Conservation (phyloP, 2,329 filamentous ascomycete genomes). For the Ceratocystis destructans region DNA sequence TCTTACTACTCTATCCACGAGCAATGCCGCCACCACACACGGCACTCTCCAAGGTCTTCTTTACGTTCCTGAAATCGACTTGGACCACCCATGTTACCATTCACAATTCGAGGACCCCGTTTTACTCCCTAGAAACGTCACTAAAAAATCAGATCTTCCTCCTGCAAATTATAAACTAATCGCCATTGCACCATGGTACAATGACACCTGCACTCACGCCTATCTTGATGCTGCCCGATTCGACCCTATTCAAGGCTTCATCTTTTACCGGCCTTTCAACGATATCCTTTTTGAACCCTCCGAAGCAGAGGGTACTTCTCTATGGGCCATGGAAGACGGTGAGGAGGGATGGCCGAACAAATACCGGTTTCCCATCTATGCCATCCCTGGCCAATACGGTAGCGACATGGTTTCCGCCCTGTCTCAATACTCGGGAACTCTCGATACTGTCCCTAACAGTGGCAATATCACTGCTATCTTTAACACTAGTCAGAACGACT, state of each 20-base stretch:
- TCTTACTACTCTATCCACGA: conserved; percentile 63
- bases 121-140: conserved; percentile 62
- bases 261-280: conserved; percentile 48
- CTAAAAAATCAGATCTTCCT: conserved; percentile 55
- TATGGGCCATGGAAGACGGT: conserved; percentile 59
- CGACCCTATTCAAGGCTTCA: conserved; percentile 47
- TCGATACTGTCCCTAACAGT: conserved; percentile 47
- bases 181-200: conserved; percentile 78
- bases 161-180: conserved; percentile 58
- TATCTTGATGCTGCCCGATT: conserved; percentile 51
- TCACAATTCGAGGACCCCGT: conserved; percentile 35
- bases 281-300: conserved; percentile 26
- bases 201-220: conserved; percentile 53
- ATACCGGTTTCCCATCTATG: conserved; percentile 72
- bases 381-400: conserved; percentile 56
- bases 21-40: conserved; percentile 44
- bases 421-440: conserved; percentile 61
- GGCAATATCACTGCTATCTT: conserved; percentile 42
- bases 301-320: conserved; percentile 34
- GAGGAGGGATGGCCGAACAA: conserved; percentile 51
- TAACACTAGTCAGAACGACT: conserved; percentile 42
- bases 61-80: conserved; percentile 61
- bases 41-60: conserved; percentile 62
- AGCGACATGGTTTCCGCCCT: conserved; percentile 55
- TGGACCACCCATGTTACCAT: conserved; percentile 47